Base-by-base conservation (phyloP, 1,284 basidiomycete species). In the Rhizoctonia solani region DNA sequence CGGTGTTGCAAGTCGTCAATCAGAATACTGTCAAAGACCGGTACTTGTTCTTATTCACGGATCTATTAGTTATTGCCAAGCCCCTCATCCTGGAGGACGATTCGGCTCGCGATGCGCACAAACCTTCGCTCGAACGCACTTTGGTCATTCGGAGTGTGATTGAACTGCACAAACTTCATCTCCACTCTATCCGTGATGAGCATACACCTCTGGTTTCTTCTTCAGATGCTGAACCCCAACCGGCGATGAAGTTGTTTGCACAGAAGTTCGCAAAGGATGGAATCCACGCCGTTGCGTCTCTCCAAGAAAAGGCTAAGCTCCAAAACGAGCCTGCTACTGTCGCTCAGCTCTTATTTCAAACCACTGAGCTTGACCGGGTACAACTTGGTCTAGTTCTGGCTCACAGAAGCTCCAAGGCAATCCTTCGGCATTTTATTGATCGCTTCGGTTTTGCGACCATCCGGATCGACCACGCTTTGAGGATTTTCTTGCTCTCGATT, bases 1-100 rank as follows among this genome's bases (percentile, higher is more conserved):
- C 94, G 1, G 91, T 97, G 14, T 81, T 98, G 16, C 96, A 99
- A 77, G 93, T 98, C 4, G 93, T 94, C 73, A 95, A 95, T 77
- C 83, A 88, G 37, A 92, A 95, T 73, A 95, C 92, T 1, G 91
- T 97, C 77, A 98, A 99, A 76, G 95, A 98, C 75, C 88, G 96
- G 8, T 95, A 93, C 80, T 82, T 99, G 13, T 95, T 98, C 79
- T 82, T 99, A 23, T 99, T 99, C 82, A 92, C 82, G 75, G 97
- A 99, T 76, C 83, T 98, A 53, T 83, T 99, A 49, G 85, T 99
- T 75, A 87, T 99, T 69, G 85, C 89, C 50, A 89, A 93, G 74
- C 86, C 89, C 13, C 80, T 89, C 71, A 76, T 83, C 65, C 80
- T 84, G 58, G 87, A 88, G 71, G 80, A 85, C 71, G 87, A 88